Conservation (phyloP, 2,329 filamentous ascomycete species). For the Stachybotrys elegans region DNA sequence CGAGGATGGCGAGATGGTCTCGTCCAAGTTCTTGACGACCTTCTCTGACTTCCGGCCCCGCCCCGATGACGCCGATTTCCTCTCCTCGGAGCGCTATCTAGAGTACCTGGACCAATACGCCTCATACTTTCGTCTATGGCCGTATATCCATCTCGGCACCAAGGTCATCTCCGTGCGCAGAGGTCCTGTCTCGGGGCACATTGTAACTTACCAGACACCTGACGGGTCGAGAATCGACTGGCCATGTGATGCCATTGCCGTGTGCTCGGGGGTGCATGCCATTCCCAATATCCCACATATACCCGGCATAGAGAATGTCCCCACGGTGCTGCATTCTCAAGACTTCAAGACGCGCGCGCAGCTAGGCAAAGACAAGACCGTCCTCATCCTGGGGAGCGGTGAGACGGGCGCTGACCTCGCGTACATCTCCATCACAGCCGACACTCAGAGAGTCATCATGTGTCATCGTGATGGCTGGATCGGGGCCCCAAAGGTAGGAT, state of each 20-base stretch:
- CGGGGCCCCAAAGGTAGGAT: constrained; percentile 11
- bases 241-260: constrained; percentile 36
- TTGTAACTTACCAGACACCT: constrained; percentile 13
- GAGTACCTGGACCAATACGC: constrained; percentile 34
- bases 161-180: constrained; percentile 19
- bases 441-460: constrained; percentile 31
- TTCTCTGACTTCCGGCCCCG: constrained; percentile 39
- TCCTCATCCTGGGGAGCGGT: constrained; percentile 36
- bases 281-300: constrained; percentile 30
- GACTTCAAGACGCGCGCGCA: constrained; percentile 33
- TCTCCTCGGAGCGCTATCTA: constrained; percentile 30
- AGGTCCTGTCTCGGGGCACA: constrained; percentile 15
- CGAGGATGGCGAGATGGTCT: constrained; percentile 28
- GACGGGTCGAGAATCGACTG: constrained; percentile 14
- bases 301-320: constrained; percentile 28
- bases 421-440: constrained; percentile 33
- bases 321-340: constrained; percentile 34
- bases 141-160: constrained; percentile 27
- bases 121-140: constrained; percentile 29
- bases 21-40: constrained; percentile 37
- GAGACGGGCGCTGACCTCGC: constrained; percentile 38
- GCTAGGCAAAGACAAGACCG: constrained; percentile 30
- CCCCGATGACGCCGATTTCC: constrained; percentile 33
- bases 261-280: constrained; percentile 38
- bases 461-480: constrained; percentile 35